Base-by-base conservation (phyloP, 2,329 filamentous ascomycete genomes). In the Ilyonectria sp. region DNA sequence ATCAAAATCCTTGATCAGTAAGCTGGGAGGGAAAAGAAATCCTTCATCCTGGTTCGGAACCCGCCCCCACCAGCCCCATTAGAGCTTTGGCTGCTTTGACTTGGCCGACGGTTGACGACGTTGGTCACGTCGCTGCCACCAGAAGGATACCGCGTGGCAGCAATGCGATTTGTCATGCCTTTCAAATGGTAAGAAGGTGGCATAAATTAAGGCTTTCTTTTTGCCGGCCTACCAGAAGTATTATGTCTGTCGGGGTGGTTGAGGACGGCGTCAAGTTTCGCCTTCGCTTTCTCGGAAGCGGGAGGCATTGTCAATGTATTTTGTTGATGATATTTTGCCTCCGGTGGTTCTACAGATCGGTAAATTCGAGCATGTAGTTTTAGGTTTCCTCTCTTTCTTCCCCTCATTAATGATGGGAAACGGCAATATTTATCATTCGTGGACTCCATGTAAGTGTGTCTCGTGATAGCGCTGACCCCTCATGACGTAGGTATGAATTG, bases 381-480 rank as follows among this genome's bases (percentile, higher is more conserved):
- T 63, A 26, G 23, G 21, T 8, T 31, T 53, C 23, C 52, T 40
- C 53, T 40, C 53, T 47, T 53, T 37, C 52, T 13, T 49, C 19
- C 15, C 33, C n/a, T 37, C 37, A 9, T 40, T 23, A 10, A 10
- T 23, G 13, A 43, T 46, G 46, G 53, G 54, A 46, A n/a, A n/a
- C 11, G 29, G 15, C 17, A 10, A 23, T 63, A 56, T 64, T 60
- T 63, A 60, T 56, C 33, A 37, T 50, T 40, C 26, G 23, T 37
- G 19, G 44, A 21, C 11, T 26, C 21, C 15, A 26, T 8, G 19
- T 8, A 23, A 19, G 15, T 15, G 49, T 47, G 60, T 63, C 65
- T 53, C 60, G 60, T 68, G 65, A 68, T 52, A 52, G 15, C 23
- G 52, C 23, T 47, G 44, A 68, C 65, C 65, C 65, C 65, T 68